Conservation (phyloP, 2,329 filamentous ascomycete genomes). For the Hypoxylon sp. region DNA sequence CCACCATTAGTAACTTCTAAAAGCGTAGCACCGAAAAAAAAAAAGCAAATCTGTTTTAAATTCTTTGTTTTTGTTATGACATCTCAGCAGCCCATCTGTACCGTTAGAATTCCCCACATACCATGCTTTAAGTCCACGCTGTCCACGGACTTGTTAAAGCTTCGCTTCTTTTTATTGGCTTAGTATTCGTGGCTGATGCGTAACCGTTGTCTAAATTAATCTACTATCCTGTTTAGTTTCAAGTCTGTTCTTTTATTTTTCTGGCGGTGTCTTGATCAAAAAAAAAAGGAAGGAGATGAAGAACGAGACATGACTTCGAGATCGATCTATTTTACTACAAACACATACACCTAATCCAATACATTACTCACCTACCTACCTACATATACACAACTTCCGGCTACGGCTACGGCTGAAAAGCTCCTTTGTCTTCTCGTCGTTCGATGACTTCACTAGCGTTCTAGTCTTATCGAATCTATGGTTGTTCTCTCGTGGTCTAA, state of each 20-base stretch:
- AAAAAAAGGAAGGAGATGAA: not conserved
- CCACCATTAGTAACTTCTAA: too few relatives aligned
- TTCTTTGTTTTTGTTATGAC: slow-evolving; percentile 16
- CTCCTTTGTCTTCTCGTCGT: slow-evolving; percentile 9
- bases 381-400: too few relatives aligned
- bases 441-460: slow-evolving; percentile 36
- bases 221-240: too few relatives aligned
- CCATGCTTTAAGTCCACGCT: too few relatives aligned
- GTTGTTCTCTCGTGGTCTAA: slow-evolving; percentile 19
- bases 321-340: too few relatives aligned
- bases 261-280: not conserved
- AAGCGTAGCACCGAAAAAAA: slow-evolving; percentile 16
- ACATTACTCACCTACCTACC: too few relatives aligned
- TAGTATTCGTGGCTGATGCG: not conserved
- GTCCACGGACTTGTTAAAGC: too few relatives aligned
- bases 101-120: slow-evolving; percentile 19
- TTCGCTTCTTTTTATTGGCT: not conserved
- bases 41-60: slow-evolving; percentile 11
- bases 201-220: slow-evolving; percentile 6
- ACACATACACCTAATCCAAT: too few relatives aligned
- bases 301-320: slow-evolving; percentile 9
- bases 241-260: not conserved
- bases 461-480: slow-evolving; percentile 23
- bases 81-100: too few relatives aligned
- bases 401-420: slow-evolving; percentile 10